These are phyloP conservation scores for Athelia psychrophila DNA, from an alignment of 1,284 basidiomycete genomes.

Conservation along the genomic window DNA sequence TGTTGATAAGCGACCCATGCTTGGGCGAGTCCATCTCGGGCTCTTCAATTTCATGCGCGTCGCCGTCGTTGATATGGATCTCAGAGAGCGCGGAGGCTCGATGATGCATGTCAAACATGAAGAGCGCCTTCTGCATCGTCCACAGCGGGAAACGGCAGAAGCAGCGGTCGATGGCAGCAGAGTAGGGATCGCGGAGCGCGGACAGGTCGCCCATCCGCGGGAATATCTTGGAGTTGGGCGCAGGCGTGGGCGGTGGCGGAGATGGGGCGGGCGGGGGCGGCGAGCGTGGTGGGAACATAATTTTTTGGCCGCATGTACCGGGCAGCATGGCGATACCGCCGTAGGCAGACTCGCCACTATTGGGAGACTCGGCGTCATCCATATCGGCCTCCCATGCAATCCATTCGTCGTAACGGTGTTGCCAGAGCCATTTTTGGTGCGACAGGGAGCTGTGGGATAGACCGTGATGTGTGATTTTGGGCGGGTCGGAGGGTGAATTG, in stretches of 20 bases:
- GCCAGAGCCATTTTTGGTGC: conserved; percentile 61
- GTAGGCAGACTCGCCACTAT: conserved; percentile 21
- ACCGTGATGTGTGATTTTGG: conserved; percentile 39
- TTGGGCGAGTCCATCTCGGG: neutral
- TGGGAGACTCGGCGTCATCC: conserved; percentile 18
- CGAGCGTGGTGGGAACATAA: conserved; percentile 6
- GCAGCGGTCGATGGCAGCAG: conserved; percentile 51
- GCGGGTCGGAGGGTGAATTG: neutral
- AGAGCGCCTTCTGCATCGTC: conserved; percentile 64
- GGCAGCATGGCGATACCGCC: conserved; percentile 23
- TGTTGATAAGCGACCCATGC: neutral
- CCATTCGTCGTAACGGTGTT: conserved; percentile 48
- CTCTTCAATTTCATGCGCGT: neutral
- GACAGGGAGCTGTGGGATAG: conserved; percentile 55
- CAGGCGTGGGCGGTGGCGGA: conserved; percentile 9
- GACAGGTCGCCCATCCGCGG: conserved; percentile 64
- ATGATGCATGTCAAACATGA: conserved; percentile 51
- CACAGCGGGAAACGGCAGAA: conserved; percentile 56
- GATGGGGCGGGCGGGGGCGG: conserved; percentile 13
- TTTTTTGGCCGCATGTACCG: conserved; percentile 20
- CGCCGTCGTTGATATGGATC: neutral
- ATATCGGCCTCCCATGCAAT: conserved; percentile 30
- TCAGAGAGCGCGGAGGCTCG: neutral
- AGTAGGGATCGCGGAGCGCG: conserved; percentile 53
- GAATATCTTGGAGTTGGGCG: conserved; percentile 39